A percentile compares a stretch with the other conserved stretches of the same genome.
These are phyloP conservation scores for Corymbia citriodora DNA, from an alignment of 441 rosid genomes.

Conservation along the genomic window DNA sequence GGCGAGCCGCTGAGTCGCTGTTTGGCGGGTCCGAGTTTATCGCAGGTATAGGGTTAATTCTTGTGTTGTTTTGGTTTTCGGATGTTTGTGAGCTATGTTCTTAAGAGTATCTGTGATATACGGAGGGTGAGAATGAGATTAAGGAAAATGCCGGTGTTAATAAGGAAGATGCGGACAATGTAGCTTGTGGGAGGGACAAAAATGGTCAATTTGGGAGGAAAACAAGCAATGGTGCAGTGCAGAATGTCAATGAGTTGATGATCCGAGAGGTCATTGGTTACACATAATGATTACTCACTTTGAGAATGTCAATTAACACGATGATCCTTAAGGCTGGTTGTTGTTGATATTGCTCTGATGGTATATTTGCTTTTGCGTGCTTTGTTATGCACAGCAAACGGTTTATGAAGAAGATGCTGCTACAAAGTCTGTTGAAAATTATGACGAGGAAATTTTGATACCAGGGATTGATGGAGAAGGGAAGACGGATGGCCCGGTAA, in stretches of 20 bases:
- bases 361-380: neutral
- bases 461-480: neutral
- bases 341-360: neutral
- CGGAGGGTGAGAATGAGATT: neutral
- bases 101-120: neutral
- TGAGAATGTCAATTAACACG: neutral
- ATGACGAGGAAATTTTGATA: neutral
- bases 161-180: neutral
- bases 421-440: neutral
- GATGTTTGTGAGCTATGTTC: neutral
- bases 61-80: neutral
- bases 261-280: neutral
- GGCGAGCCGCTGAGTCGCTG: slow-evolving; percentile 33
- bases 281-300: neutral
- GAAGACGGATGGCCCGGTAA: slow-evolving; percentile 6
- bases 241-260: neutral
- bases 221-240: neutral
- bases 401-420: slow-evolving; percentile 6
- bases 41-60: neutral
- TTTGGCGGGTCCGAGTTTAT: neutral
- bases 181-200: neutral
- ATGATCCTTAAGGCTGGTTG: slow-evolving; percentile 2
- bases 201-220: slow-evolving; percentile 1
- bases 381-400: slow-evolving; percentile 5
- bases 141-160: neutral